Evolutionary conservation across 768 basidiomycete species (phyloP).

Genomic region (Suillus variegatus): DNA sequence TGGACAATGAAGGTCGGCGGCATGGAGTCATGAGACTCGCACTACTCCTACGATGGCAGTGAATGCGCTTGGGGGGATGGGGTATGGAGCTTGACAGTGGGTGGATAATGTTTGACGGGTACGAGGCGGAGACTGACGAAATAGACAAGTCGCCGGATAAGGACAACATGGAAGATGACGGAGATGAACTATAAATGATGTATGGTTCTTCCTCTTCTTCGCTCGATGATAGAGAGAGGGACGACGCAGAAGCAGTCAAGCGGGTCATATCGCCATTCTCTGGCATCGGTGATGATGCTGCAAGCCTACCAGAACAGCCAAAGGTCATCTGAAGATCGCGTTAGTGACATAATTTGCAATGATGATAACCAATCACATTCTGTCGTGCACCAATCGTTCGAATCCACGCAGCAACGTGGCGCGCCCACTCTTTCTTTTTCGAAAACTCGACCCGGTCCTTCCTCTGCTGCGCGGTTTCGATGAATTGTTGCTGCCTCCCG

Average conservation of each 20-base stretch:
- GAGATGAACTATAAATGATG: constrained; percentile 35
- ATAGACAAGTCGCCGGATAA: constrained; percentile 26
- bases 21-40: constrained; percentile 31
- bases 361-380: constrained; percentile 18
- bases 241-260: constrained; percentile 12
- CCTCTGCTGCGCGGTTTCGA: constrained; percentile 48
- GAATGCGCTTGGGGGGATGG: constrained; percentile 11
- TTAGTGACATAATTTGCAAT: background rate
- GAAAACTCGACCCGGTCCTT: constrained; percentile 53
- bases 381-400: constrained; percentile 31
- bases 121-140: constrained; percentile 21
- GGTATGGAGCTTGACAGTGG: constrained; percentile 13
- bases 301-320: constrained; percentile 16
- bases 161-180: constrained; percentile 33
- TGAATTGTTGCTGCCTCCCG: constrained; percentile 45
- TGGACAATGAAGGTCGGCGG: constrained; percentile 32
- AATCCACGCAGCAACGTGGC: constrained; percentile 40
- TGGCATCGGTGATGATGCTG: background rate
- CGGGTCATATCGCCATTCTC: background rate
- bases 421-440: constrained; percentile 46
- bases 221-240: constrained; percentile 26
- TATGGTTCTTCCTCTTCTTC: constrained; percentile 35
- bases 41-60: constrained; percentile 33
- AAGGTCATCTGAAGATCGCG: constrained; percentile 16
- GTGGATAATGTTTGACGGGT: constrained; percentile 16